Base-by-base conservation (phyloP, 1,139 yeast genomes). In the Geotrichum candidum region DNA sequence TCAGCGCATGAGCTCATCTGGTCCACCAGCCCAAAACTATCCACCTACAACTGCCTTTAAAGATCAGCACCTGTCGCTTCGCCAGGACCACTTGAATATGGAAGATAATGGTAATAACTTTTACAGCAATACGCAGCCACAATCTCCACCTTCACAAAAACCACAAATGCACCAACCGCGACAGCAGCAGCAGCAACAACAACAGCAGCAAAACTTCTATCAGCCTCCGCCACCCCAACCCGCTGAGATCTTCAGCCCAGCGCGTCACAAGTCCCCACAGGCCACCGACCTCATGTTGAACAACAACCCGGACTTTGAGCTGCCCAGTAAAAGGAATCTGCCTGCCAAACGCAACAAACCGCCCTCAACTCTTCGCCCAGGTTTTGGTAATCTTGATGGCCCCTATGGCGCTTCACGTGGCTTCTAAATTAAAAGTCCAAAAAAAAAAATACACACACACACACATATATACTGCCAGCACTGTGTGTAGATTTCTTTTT, bases 251-350 rank as follows among this genome's bases (percentile, higher is more conserved):
- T n/a, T n/a, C n/a, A n/a, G n/a, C n/a, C n/a, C n/a, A n/a, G n/a
- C n/a, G n/a, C n/a, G n/a, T n/a, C n/a, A n/a, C n/a, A n/a, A n/a
- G n/a, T n/a, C n/a, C n/a, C 57, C 54, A 23, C 69, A 56, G 52
- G 62, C 61, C 45, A 67, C 73, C 41, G 77, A 73, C 31, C 58
- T 73, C n/a, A 69, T 72, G 23, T 66, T 74, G 53, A 67, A 68
- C 29, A 66, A 60, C 61, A 74, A 74, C 61, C 77, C 77, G 1
- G 77, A 74, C 64, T 74, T 74, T 65, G 69, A 72, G 57, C 52
- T 74, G 1, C 73, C 64, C n/a, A 61, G 64, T 15, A 54, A 53
- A 18, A 48, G 46, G 27, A 38, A 56, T 38, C 54, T 11, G 59
- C 5, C n/a, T 27, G 53, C 29, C 35, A 53, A 38, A 3, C 27